Conservation (phyloP, 345 rosid species). For the Brassica juncea region DNA sequence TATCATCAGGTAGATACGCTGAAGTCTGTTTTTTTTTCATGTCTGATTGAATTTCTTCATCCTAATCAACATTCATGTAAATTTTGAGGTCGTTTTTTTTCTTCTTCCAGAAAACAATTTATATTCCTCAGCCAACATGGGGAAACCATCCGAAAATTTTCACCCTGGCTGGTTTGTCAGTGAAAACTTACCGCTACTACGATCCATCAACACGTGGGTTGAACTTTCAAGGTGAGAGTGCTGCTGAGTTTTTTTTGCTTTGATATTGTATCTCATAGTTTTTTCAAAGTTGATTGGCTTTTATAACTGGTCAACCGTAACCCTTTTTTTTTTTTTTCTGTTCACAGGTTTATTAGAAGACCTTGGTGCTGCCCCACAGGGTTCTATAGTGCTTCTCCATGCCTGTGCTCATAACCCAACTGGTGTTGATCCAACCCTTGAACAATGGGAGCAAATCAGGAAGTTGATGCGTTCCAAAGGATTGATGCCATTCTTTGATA, state of each 20-base stretch:
- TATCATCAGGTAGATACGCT: slow-evolving; percentile 59
- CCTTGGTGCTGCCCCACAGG: slow-evolving; percentile 82
- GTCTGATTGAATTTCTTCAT: neutral
- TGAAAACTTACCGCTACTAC: slow-evolving; percentile 75
- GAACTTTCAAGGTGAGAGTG: slow-evolving; percentile 63
- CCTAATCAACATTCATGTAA: neutral
- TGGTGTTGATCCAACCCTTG: slow-evolving; percentile 88
- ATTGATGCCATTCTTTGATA: slow-evolving; percentile 89
- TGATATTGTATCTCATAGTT: neutral
- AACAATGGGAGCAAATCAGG: slow-evolving; percentile 92
- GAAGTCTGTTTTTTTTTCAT: neutral
- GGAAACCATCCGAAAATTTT: slow-evolving; percentile 83
- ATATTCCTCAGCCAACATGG: slow-evolving; percentile 89
- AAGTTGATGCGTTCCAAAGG: slow-evolving; percentile 71
- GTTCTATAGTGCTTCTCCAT: slow-evolving; percentile 89
- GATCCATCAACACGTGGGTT: slow-evolving; percentile 80
- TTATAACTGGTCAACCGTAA: neutral
- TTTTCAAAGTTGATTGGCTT: neutral
- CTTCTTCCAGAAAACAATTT: slow-evolving; percentile 56
- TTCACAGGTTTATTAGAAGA: slow-evolving; percentile 75
- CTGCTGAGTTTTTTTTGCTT: neutral
- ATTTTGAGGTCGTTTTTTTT: neutral
- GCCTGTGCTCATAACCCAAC: slow-evolving; percentile 99
- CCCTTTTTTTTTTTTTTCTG: neutral
- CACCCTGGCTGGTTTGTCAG: slow-evolving; percentile 71